Conservation (phyloP, 305 asterid genomes). For the Solanum aculeatissimum region DNA sequence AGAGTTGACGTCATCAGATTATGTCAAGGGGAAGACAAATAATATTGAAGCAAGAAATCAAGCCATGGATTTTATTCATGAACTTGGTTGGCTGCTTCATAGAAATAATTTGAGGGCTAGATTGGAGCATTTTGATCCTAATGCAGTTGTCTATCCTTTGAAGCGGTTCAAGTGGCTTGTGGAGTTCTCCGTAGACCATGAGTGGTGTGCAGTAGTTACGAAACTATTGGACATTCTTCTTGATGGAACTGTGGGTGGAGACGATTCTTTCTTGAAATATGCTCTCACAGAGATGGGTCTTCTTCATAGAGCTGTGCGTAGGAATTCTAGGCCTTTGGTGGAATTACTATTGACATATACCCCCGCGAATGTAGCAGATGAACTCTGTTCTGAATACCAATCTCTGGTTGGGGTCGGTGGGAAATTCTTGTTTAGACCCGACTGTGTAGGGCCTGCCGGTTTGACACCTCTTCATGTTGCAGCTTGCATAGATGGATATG, state of each 20-base stretch:
- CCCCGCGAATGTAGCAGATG: slow-evolving; percentile 38
- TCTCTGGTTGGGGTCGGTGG: slow-evolving; percentile 15
- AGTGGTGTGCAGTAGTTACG: slow-evolving; percentile 58
- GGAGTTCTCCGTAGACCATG: slow-evolving; percentile 58
- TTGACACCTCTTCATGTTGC: slow-evolving; percentile 82
- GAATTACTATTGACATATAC: slow-evolving; percentile 51
- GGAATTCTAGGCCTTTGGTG: slow-evolving; percentile 55
- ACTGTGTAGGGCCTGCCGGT: slow-evolving; percentile 59
- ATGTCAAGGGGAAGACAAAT: slow-evolving; percentile 15
- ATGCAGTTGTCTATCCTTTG: slow-evolving; percentile 26
- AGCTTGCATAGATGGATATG: slow-evolving; percentile 69
- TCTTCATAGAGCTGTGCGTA: slow-evolving; percentile 65
- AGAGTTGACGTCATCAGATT: slow-evolving; percentile 27
- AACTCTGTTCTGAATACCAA: slow-evolving; percentile 29
- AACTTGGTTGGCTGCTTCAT: slow-evolving; percentile 79
- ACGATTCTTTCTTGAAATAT: slow-evolving; percentile 34
- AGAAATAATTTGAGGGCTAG: slow-evolving; percentile 35
- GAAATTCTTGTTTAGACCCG: slow-evolving; percentile 54
- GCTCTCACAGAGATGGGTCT: slow-evolving; percentile 53
- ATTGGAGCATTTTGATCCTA: slow-evolving; percentile 25
- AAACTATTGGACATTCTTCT: slow-evolving; percentile 53
- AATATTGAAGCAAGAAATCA: slow-evolving; percentile 24
- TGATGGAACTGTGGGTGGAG: slow-evolving; percentile 37
- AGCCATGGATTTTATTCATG: slow-evolving; percentile 60
- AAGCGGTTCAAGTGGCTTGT: slow-evolving; percentile 56